phyloP scores from a whole-genome alignment of 805 yeast species.

The Suhomyces kilbournensis region DNA sequence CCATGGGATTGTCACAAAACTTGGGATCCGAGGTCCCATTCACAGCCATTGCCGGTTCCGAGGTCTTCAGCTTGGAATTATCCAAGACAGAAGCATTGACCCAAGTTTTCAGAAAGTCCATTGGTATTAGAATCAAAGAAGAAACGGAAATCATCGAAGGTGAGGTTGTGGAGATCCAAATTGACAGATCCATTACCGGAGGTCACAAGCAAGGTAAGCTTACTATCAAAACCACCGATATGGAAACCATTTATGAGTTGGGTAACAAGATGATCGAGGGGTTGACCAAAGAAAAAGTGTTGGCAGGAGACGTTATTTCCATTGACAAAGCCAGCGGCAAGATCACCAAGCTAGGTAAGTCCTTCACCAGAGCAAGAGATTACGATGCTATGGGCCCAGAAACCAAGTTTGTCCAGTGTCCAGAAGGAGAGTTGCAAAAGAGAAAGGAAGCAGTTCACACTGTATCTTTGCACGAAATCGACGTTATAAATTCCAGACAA shows the following conservation, averaged over 20 bases:
- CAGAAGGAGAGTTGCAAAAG: conserved; percentile 97
- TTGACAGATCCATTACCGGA: conserved; percentile 90
- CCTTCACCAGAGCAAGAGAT: conserved; percentile 93
- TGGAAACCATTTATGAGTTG: conserved; percentile 96
- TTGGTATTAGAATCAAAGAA: conserved; percentile 93
- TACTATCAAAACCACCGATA: conserved; percentile 95
- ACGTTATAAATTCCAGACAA: conserved; percentile 94
- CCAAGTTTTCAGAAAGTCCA: conserved; percentile 93
- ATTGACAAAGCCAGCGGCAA: conserved; percentile 96
- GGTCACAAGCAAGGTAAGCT: conserved; percentile 98
- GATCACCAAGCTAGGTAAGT: conserved; percentile 90
- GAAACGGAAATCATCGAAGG: conserved; percentile 98
- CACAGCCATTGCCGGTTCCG: conserved; percentile 93
- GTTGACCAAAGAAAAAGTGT: conserved; percentile 87
- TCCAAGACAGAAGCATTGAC: conserved; percentile 95
- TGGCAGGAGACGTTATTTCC: conserved; percentile 95
- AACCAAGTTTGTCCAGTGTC: conserved; percentile 95
- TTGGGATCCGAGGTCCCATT: conserved; percentile 84
- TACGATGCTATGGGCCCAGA: conserved; percentile 99
- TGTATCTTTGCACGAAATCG: conserved; percentile 96
- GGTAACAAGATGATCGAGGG: conserved; percentile 95
- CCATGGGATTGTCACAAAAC: conserved; percentile 84
- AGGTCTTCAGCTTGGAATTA: conserved; percentile 85
- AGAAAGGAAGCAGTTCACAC: conserved; percentile 95
- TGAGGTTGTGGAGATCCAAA: conserved; percentile 95